Conservation (phyloP, 2,329 filamentous ascomycete species). For the Epichloe typhina region DNA sequence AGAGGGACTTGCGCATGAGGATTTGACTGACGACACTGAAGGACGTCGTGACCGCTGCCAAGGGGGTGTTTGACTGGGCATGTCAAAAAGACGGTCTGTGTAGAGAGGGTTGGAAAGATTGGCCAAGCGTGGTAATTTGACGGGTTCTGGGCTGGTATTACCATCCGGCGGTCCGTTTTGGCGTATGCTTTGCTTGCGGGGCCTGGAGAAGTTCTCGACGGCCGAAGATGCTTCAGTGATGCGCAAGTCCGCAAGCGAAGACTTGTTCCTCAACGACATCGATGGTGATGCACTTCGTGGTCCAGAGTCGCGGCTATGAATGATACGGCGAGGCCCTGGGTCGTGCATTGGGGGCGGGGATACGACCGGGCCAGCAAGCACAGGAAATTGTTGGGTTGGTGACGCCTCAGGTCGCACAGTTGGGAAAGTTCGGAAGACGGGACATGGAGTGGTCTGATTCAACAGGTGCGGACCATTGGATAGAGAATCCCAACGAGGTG, state of each 20-base stretch:
- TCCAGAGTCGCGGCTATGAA: constrained; percentile 6
- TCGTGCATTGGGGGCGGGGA: constrained; percentile 5
- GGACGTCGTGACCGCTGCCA: constrained; percentile 33
- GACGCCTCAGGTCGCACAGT: background rate
- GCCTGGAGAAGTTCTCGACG: constrained; percentile 47
- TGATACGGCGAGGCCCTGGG: constrained; percentile 7
- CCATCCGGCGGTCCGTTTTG: constrained; percentile 18
- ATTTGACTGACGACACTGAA: constrained; percentile 35
- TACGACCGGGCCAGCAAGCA: background rate
- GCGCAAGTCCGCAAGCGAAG: constrained; percentile 21
- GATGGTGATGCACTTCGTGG: constrained; percentile 18
- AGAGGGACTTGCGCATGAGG: constrained; percentile 33
- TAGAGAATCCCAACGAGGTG: constrained; percentile 33
- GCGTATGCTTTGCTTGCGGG: constrained; percentile 39
- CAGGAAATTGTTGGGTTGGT: background rate
- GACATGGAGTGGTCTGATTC: constrained; percentile 4
- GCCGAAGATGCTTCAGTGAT: constrained; percentile 21
- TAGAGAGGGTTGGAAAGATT: constrained; percentile 10
- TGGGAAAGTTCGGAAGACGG: background rate
- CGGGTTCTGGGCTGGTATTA: constrained; percentile 15
- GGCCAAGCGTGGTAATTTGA: constrained; percentile 14
- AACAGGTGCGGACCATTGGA: constrained; percentile 16
- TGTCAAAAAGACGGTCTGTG: constrained; percentile 19
- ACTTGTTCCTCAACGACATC: constrained; percentile 17
- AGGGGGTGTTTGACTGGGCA: constrained; percentile 16